phyloP scores from a whole-genome alignment of 441 rosid species.

The Biscutella laevigata region DNA sequence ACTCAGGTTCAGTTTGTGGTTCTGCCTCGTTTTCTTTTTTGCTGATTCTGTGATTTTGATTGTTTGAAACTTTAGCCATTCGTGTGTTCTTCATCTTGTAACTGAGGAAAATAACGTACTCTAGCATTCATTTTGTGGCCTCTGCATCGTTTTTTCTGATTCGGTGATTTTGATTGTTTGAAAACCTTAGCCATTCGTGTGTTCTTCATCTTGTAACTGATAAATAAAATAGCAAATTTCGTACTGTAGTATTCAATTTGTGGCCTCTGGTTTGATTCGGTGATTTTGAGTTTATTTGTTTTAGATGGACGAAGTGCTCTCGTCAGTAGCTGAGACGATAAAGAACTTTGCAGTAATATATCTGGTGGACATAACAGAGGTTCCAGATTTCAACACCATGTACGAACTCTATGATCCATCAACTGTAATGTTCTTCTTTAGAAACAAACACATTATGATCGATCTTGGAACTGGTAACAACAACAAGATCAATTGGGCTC shows the following conservation, averaged over 20 bases:
- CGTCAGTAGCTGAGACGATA: conserved; percentile 84
- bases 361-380: conserved; percentile 84
- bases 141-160: too few species aligned
- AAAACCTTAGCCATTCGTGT: neutral
- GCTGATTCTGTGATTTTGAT: neutral
- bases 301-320: conserved; percentile 92
- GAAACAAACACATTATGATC: conserved; percentile 94
- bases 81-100: neutral
- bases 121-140: too few species aligned
- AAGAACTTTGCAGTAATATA: conserved; percentile 95
- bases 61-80: neutral
- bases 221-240: neutral
- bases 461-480: conserved; percentile 97
- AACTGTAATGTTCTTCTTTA: conserved; percentile 88
- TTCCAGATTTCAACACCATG: conserved; percentile 92
- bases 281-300: neutral
- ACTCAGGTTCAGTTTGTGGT: too few species aligned
- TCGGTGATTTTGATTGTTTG: neutral
- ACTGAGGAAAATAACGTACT: neutral
- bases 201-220: neutral
- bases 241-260: neutral
- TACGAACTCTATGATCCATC: conserved; percentile 92
- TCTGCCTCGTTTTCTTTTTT: neutral
- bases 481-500: conserved; percentile 96
- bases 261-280: neutral